Base-by-base conservation (phyloP, 192 early-diverging fungal genomes). In the Backusella psychrophila region DNA sequence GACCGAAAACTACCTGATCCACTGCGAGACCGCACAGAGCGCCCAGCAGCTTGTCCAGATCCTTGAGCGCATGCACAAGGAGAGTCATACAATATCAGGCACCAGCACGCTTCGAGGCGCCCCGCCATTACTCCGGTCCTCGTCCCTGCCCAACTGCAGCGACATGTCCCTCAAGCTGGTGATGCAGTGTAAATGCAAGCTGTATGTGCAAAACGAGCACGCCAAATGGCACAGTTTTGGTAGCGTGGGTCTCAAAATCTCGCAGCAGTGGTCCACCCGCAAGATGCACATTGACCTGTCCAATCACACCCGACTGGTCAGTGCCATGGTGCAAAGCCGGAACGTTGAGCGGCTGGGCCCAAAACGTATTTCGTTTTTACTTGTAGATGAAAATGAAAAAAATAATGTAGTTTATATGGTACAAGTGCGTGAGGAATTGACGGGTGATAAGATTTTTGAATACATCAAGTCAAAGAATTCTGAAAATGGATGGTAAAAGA, bases 381-480 rank as follows among this genome's bases (percentile, higher is more conserved):
- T 90, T 59, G 76, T 82, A 42, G 85, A 84, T 69, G 81, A 78
- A 38, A 72, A 81, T 35, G 81, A 83, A 56, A 84, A 80, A 72
- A 81, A 81, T 65, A 82, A 81, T 38, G 83, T 84, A 31, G 82
- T 90, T 33, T 90, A 90, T 31, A 86, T 90, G 87, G 68, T 90
- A 19, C 84, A 88, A 73, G 79, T 90, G 52, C 87, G 85, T 71
- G 89, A 90, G 23, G 89, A 90, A 56, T 36, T 78, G 39, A 66
- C 76, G 17, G 77, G 82, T 15, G 77, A 74, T 17, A 85, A 82
- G 70, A 82, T 85, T 17, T 83, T 78, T 74, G 86, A 89, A 31
- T 80, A 85, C n/a, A 63, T 87, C 66, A 87, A 82, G 66, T 59
- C 53, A 17, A 82, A 77, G 33, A 77, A 79, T 44, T 44, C 71